Conservation (phyloP, 306 rosid genomes). For the Neltuma alba region DNA sequence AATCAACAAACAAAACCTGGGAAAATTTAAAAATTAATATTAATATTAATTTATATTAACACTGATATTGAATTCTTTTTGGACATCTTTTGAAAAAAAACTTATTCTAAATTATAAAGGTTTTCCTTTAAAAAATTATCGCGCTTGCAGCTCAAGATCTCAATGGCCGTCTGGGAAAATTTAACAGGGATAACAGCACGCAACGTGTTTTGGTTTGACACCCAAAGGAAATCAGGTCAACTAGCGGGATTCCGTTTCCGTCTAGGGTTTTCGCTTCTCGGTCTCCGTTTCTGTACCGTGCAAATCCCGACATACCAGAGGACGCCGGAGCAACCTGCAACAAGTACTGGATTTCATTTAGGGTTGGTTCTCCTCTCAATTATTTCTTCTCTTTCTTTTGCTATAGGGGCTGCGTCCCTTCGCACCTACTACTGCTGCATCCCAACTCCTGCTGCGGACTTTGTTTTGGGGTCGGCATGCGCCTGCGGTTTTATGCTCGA, state of each 20-base stretch:
- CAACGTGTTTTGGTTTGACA: background rate
- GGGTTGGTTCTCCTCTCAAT: background rate
- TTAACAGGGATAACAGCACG: background rate
- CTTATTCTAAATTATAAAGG: too few species aligned
- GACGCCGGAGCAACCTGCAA: conserved; percentile 12
- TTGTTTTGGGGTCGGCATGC: too few species aligned
- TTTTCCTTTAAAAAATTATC: background rate
- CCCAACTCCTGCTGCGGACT: too few species aligned
- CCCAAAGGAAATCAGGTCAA: background rate
- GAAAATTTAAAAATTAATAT: too few species aligned
- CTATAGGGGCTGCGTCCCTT: background rate
- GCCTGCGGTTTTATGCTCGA: too few species aligned
- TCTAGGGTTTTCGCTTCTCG: background rate
- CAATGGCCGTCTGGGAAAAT: background rate
- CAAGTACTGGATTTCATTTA: background rate
- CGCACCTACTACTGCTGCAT: too few species aligned
- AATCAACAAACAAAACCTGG: too few species aligned
- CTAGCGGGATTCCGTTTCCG: background rate
- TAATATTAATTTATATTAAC: too few species aligned
- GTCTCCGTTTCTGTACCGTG: background rate
- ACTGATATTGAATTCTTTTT: too few species aligned
- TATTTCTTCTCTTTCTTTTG: background rate
- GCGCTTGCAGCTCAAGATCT: background rate
- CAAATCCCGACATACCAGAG: conserved; percentile 10
- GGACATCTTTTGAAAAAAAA: too few species aligned